phyloP scores from a whole-genome alignment of 495 filamentous ascomycete species.

The Penicillium egyptiacum region DNA sequence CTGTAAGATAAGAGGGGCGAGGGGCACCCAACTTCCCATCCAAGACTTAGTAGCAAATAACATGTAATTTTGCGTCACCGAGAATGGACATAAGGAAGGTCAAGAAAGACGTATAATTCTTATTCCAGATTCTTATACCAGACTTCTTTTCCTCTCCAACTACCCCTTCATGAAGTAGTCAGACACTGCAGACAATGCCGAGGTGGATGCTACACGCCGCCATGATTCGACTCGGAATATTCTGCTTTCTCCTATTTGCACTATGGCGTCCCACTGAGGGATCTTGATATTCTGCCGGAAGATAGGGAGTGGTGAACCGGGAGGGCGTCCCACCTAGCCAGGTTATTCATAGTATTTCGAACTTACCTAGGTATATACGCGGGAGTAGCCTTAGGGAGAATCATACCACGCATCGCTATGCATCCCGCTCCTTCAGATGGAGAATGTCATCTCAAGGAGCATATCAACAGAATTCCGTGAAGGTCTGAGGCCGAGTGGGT shows the following conservation, averaged over 20 bases:
- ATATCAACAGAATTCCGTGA: too few species aligned
- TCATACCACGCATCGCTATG: too few species aligned
- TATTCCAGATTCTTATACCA: neutral
- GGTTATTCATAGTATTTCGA: too few species aligned
- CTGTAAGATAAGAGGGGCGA: neutral
- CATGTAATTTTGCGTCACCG: neutral
- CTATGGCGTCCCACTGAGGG: neutral
- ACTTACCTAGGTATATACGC: too few species aligned
- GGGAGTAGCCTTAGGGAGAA: too few species aligned
- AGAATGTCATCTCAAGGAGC: too few species aligned
- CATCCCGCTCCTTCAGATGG: too few species aligned
- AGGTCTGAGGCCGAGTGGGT: too few species aligned
- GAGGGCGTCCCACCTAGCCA: too few species aligned
- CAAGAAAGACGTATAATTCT: neutral
- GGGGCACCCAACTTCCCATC: neutral
- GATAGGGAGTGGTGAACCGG: too few species aligned
- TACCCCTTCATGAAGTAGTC: neutral
- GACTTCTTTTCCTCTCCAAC: neutral
- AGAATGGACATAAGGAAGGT: neutral
- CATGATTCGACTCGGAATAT: neutral
- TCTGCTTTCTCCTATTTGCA: neutral
- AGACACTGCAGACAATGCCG: neutral
- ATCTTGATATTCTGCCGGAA: too few species aligned
- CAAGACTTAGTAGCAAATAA: neutral
- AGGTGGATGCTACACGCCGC: neutral